These are phyloP conservation scores for Scenedesmus sp. DNA, from an alignment of 163 green algal species.

Conservation along the genomic window DNA sequence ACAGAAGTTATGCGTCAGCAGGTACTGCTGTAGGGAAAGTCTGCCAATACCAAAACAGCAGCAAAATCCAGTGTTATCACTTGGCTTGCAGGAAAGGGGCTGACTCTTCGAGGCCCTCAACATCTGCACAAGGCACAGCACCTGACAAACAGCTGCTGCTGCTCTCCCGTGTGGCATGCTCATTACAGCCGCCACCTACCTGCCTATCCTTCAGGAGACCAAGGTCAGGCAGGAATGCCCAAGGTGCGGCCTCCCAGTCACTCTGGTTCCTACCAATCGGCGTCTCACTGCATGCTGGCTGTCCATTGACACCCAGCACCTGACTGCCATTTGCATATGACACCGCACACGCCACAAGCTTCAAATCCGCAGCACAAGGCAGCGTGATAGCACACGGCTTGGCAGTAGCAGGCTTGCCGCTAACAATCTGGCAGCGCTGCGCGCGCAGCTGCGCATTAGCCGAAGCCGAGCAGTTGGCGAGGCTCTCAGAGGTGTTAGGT, in stretches of 20 bases:
- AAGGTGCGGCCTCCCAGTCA: conserved; percentile 28
- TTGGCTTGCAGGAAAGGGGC: too few species aligned
- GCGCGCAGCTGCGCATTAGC: background rate
- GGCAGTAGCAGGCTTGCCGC: background rate
- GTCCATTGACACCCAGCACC: background rate
- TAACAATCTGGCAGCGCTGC: conserved; percentile 21
- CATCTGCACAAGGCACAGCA: too few species aligned
- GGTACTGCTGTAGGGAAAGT: too few species aligned
- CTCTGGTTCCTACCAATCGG: conserved; percentile 44
- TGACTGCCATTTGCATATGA: background rate
- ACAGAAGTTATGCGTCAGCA: too few species aligned
- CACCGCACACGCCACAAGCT: conserved; percentile 46
- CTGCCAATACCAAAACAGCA: too few species aligned
- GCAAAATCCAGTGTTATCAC: background rate
- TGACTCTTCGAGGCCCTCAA: too few species aligned
- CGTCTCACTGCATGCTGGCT: conserved; percentile 14
- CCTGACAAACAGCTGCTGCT: too few species aligned
- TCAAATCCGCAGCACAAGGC: conserved; percentile 47
- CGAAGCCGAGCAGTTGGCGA: conserved; percentile 21
- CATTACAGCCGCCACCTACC: background rate
- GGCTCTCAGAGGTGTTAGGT: conserved; percentile 26
- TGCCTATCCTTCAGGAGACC: conserved; percentile 6
- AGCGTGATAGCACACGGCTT: conserved; percentile 47
- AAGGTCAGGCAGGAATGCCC: background rate
- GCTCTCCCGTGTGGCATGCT: too few species aligned